phyloP scores from a whole-genome alignment of 2,329 filamentous ascomycete genomes.

The Microcyclosporella mali region DNA sequence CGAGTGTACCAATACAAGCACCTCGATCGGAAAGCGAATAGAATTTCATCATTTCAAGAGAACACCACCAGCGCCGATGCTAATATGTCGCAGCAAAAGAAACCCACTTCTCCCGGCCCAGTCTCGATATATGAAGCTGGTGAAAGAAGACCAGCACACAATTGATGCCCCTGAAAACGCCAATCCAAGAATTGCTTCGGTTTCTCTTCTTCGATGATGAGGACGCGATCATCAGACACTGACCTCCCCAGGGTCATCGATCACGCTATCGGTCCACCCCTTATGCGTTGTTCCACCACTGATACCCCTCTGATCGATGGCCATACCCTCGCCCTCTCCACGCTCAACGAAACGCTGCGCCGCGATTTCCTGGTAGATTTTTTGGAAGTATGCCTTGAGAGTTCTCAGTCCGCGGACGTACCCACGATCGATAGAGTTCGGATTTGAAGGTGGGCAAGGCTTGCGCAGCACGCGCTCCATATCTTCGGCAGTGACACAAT shows the following conservation, averaged over 20 bases:
- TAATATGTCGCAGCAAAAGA: too few relatives aligned
- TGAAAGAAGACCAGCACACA: too few relatives aligned
- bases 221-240: too few relatives aligned
- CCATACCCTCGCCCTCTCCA: slow-evolving; percentile 33
- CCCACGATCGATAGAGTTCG: slow-evolving; percentile 74
- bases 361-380: slow-evolving; percentile 71
- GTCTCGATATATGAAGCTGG: too few relatives aligned
- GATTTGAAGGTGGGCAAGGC: slow-evolving; percentile 73
- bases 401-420: slow-evolving; percentile 80
- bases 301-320: slow-evolving; percentile 25
- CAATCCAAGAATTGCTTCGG: too few relatives aligned
- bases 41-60: too few relatives aligned
- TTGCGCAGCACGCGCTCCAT: slow-evolving; percentile 38
- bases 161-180: too few relatives aligned
- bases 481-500: slow-evolving; percentile 88
- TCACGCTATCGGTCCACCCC: slow-evolving; percentile 19
- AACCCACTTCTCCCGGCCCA: too few relatives aligned
- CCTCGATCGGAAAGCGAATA: too few relatives aligned
- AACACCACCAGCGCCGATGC: too few relatives aligned
- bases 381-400: slow-evolving; percentile 75
- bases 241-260: slow-evolving; percentile 18
- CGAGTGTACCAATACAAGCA: too few relatives aligned
- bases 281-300: slow-evolving; percentile 19
- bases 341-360: slow-evolving; percentile 28
- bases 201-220: slow-evolving; percentile 3